Evolutionary conservation across 2,329 filamentous ascomycete genomes (phyloP), one percentile per base, ranked within the genome.

Genomic region (Sarocladium strictum): DNA sequence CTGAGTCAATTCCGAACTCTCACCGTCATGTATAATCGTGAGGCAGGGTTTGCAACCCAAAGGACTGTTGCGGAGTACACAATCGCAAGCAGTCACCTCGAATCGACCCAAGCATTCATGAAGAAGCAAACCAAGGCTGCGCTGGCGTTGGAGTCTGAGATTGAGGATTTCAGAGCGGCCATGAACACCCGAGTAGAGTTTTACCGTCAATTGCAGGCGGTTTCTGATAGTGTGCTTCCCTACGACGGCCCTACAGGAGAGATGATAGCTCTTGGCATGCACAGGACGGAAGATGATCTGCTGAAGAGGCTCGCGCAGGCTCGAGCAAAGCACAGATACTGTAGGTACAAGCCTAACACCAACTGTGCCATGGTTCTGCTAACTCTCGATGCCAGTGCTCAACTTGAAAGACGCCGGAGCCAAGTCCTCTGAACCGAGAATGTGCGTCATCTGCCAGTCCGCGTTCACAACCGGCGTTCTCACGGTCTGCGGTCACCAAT

Each of bases 141-240:
- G 0, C 57, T 64, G 2, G 68, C 68, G 4, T 66, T 86, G 12
- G 84, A 89, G 57, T 81, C 81, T 56, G 92, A 97, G 66, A 72
- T 90, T 5, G 86, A 93, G 47, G 73, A 84, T 26, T 94, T 96
- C 66, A 86, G 84, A 26, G 76, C 78, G 15, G 83, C 87, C 0
- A 92, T 96, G 83, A 97, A 97, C 63, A 78, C 84, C 35, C 85
- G 94, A 14, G 72, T 97, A 1, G 90, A 94, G 55, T 97, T 91
- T 65, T 97, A 97, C 65, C 84, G 87, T 4, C 91, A 97, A 64
- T 77, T 97, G 11, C 94, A 97, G 65, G 81, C 83, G 24, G 84
- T 97, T n/a, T 97, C 92, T 0, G 93, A 97, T 65, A 89, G 84
- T 17, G 90, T 97, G 0, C 80, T 82, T 4, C 85, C 87, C 1